Evolutionary conservation across 1,284 basidiomycete genomes (phyloP).

Genomic region (Neotropicomus parvogracilis): DNA sequence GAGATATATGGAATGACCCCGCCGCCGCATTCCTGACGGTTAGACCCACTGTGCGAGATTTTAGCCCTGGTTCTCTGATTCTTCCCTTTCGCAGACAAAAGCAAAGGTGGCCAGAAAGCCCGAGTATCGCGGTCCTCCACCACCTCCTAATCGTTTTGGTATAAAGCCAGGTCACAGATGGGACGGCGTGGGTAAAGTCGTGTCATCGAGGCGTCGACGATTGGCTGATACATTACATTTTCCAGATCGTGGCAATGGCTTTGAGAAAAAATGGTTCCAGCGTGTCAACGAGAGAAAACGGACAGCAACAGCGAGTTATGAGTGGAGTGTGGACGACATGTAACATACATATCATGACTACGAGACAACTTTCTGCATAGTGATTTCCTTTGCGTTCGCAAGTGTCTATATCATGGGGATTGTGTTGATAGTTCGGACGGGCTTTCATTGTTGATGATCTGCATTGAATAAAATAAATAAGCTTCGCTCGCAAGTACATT

Average conservation of each 20-base stretch:
- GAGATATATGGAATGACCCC: conserved; percentile 92
- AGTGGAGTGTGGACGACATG: conserved; percentile 91
- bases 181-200: conserved; percentile 86
- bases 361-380: background rate
- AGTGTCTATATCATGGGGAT: no score
- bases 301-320: conserved; percentile 65
- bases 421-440: no score
- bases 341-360: conserved; percentile 35
- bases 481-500: conserved; percentile 10
- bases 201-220: conserved; percentile 2
- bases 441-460: conserved; percentile 6
- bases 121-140: conserved; percentile 82
- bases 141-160: conserved; percentile 91
- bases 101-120: conserved; percentile 77
- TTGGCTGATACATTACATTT: conserved; percentile 5
- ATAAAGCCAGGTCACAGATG: conserved; percentile 95
- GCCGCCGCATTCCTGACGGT: conserved; percentile 91
- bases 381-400: background rate
- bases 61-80: conserved; percentile 3
- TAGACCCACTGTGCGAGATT: conserved; percentile 29
- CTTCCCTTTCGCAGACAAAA: conserved; percentile 53
- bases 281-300: conserved; percentile 72
- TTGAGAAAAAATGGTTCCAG: conserved; percentile 91
- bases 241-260: conserved; percentile 87
- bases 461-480: conserved; percentile 24